A percentile compares a stretch with the other conserved stretches of the same genome.
phyloP scores from a whole-genome alignment of 257 asterid species.

The Nicotiana sylvestris region DNA sequence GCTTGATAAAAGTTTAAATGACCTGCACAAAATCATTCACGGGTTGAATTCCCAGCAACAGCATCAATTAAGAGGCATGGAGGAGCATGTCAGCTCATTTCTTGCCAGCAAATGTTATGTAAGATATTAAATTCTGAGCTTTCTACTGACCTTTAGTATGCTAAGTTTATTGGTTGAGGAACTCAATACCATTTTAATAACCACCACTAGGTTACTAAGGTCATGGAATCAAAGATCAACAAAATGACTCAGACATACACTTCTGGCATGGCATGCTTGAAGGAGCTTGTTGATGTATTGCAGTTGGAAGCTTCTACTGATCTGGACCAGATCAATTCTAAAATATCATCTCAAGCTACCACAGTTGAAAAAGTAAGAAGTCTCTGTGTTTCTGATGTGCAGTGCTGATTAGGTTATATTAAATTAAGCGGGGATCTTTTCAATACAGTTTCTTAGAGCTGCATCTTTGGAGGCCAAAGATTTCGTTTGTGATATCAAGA shows the following conservation, averaged over 20 bases:
- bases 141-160: background rate
- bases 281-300: conserved; percentile 39
- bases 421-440: background rate
- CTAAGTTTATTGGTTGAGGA: background rate
- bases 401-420: background rate
- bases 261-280: conserved; percentile 43
- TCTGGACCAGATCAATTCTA: conserved; percentile 48
- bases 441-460: conserved; percentile 43
- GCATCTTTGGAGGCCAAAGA: conserved; percentile 60
- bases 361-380: conserved; percentile 55
- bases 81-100: conserved; percentile 43
- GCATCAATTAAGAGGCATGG: conserved; percentile 51
- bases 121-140: conserved; percentile 19
- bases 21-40: conserved; percentile 51
- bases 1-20: conserved; percentile 57
- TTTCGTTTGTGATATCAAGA: conserved; percentile 49
- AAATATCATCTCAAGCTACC: conserved; percentile 41
- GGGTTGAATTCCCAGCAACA: conserved; percentile 65
- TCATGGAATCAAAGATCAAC: conserved; percentile 55
- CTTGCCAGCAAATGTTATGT: conserved; percentile 61
- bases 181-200: conserved; percentile 1
- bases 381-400: background rate
- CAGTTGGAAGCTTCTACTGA: conserved; percentile 54
- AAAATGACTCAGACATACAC: conserved; percentile 47
- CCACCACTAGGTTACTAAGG: conserved; percentile 44